Conservation (phyloP, 768 basidiomycete genomes). For the Calocybe cyanea region DNA sequence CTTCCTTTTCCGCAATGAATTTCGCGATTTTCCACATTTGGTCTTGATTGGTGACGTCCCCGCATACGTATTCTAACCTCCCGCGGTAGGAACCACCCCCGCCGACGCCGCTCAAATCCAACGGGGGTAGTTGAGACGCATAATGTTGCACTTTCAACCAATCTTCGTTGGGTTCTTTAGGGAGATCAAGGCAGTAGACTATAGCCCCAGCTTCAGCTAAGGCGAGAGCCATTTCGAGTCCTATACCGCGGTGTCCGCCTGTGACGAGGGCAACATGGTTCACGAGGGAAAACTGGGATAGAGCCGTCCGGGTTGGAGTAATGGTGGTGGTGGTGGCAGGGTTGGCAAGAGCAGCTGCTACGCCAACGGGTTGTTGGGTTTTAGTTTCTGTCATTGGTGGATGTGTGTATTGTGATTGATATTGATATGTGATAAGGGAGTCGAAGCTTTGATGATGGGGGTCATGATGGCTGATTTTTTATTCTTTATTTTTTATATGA, state of each 20-base stretch:
- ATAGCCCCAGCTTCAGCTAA: conserved; percentile 24
- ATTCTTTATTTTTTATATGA: too few relatives aligned
- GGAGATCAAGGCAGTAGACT: conserved; percentile 63
- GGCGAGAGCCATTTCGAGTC: conserved; percentile 36
- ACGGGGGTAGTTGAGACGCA: conserved; percentile 28
- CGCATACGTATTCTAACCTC: conserved; percentile 43
- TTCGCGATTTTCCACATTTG: conserved; percentile 42
- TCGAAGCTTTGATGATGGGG: not conserved
- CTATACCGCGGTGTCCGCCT: conserved; percentile 56
- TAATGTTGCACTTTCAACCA: conserved; percentile 47
- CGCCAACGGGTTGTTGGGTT: conserved; percentile 12
- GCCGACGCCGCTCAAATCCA: conserved; percentile 22
- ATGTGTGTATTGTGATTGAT: too few relatives aligned
- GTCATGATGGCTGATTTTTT: too few relatives aligned
- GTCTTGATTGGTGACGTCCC: conserved; percentile 56
- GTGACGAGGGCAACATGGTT: conserved; percentile 50
- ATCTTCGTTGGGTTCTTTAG: conserved; percentile 40
- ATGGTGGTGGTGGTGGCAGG: not conserved
- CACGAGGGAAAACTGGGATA: conserved; percentile 37
- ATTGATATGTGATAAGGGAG: not conserved
- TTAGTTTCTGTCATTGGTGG: too few relatives aligned
- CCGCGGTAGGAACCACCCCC: too few relatives aligned
- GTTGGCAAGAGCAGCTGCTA: conserved; percentile 20
- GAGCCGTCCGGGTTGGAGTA: conserved; percentile 14
- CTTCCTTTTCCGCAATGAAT: conserved; percentile 54